Percentiles rank a stretch among this genome's conserved stretches.
phyloP scores from a whole-genome alignment of 1,284 basidiomycete genomes.

The Ganoderma leucocontextum region DNA sequence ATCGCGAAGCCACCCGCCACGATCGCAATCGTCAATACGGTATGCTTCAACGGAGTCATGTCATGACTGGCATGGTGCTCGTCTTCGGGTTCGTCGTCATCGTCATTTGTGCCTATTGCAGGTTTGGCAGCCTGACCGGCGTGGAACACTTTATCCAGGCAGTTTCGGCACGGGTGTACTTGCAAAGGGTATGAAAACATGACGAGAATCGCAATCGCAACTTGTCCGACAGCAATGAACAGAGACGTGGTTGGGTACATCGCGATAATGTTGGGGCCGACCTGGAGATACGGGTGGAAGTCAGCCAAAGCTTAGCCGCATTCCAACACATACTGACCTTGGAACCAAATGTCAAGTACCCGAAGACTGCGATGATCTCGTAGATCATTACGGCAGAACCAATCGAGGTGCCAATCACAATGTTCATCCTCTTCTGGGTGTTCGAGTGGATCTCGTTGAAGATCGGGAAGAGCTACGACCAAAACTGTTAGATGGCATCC shows the following conservation, averaged over 20 bases:
- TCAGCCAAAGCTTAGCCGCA: constrained; percentile 2
- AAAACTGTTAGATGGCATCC: background rate
- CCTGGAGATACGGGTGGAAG: constrained; percentile 50
- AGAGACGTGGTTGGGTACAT: constrained; percentile 96
- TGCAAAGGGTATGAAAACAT: constrained; percentile 94
- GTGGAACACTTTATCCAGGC: constrained; percentile 89
- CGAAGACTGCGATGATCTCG: constrained; percentile 86
- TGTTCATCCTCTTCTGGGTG: constrained; percentile 85
- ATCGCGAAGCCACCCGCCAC: constrained; percentile 77
- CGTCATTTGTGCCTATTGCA: constrained; percentile 39
- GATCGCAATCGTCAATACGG: constrained; percentile 77
- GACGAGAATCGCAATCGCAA: constrained; percentile 92
- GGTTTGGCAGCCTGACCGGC: constrained; percentile 43
- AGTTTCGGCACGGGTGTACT: constrained; percentile 93
- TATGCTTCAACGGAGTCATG: constrained; percentile 80
- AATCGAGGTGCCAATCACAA: constrained; percentile 88
- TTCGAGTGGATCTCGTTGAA: constrained; percentile 93
- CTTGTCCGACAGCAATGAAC: constrained; percentile 92
- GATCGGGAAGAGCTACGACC: constrained; percentile 82
- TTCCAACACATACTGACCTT: constrained; percentile 53
- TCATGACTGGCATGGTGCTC: constrained; percentile 66
- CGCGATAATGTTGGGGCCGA: constrained; percentile 91
- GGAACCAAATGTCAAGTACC: constrained; percentile 95
- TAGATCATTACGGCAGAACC: constrained; percentile 83
- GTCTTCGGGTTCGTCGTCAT: constrained; percentile 54